Evolutionary conservation across 179 eudicot genomes (phyloP).

Genomic region (Drosera spatulata): DNA sequence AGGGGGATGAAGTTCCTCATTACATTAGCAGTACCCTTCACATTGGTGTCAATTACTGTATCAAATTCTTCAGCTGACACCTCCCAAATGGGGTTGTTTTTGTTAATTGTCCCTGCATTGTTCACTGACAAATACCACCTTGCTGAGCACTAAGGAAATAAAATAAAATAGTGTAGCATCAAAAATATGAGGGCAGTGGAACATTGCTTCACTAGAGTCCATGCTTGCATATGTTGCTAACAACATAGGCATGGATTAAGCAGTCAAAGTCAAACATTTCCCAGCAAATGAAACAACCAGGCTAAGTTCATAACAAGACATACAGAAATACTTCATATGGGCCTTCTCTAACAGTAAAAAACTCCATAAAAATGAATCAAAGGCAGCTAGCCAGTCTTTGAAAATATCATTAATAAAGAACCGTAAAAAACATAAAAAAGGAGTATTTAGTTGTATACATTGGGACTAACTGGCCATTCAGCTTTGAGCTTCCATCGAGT

Average conservation of each 20-base stretch:
- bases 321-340: too few relatives aligned
- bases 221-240: not conserved
- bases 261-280: too few relatives aligned
- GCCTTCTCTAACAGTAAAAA: too few relatives aligned
- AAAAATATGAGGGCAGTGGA: slow-evolving; percentile 3
- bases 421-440: too few relatives aligned
- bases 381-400: too few relatives aligned
- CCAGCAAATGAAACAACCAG: too few relatives aligned
- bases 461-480: too few relatives aligned
- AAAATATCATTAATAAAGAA: too few relatives aligned
- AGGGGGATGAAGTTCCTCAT: slow-evolving; percentile 86
- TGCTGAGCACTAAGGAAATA: not conserved
- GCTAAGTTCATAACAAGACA: too few relatives aligned
- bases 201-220: not conserved
- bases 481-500: too few relatives aligned
- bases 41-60: slow-evolving; percentile 71
- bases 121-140: slow-evolving; percentile 40
- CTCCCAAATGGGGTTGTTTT: slow-evolving; percentile 82
- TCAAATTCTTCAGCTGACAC: slow-evolving; percentile 85
- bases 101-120: slow-evolving; percentile 90
- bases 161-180: not conserved
- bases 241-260: not conserved
- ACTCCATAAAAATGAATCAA: too few relatives aligned
- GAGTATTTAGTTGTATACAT: too few relatives aligned
- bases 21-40: slow-evolving; percentile 75